A percentile compares a stretch with the other conserved stretches of the same genome.
Conservation (phyloP, 805 yeast species). For the Scheffersomyces amazonensis region DNA sequence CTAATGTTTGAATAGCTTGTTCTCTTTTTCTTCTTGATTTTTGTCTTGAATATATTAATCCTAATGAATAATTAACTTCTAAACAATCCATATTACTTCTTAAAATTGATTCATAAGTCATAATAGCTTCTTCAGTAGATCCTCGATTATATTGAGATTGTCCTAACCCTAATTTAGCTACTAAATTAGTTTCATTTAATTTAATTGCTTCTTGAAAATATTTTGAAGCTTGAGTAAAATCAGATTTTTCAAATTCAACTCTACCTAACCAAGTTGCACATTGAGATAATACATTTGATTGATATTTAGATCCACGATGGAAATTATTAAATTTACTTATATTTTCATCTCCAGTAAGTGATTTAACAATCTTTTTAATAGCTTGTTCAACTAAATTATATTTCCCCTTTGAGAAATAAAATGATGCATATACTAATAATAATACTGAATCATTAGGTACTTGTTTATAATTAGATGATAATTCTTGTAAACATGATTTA, state of each 20-base stretch:
- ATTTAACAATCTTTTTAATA: conserved; percentile 45
- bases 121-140: conserved; percentile 75
- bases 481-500: conserved; percentile 52
- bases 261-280: conserved; percentile 80
- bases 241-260: conserved; percentile 56
- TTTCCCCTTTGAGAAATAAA: conserved; percentile 66
- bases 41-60: conserved; percentile 62
- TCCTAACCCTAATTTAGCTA: conserved; percentile 80
- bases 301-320: conserved; percentile 22
- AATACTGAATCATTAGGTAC: conserved; percentile 57
- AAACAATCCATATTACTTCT: conserved; percentile 64
- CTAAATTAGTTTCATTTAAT: conserved; percentile 58
- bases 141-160: conserved; percentile 78
- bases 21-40: conserved; percentile 38
- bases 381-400: conserved; percentile 56
- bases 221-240: conserved; percentile 68
- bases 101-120: conserved; percentile 75
- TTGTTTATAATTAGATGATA: conserved; percentile 33
- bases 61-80: conserved; percentile 75
- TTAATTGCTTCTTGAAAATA: conserved; percentile 71
- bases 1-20: conserved; percentile 61
- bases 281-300: conserved; percentile 31
- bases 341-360: conserved; percentile 15
- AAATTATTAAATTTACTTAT: conserved; percentile 12
- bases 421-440: conserved; percentile 64